Percentiles rank a stretch among this genome's conserved stretches.
phyloP scores from a whole-genome alignment of 2,329 filamentous ascomycete species.

The Colletotrichum graminicola region DNA sequence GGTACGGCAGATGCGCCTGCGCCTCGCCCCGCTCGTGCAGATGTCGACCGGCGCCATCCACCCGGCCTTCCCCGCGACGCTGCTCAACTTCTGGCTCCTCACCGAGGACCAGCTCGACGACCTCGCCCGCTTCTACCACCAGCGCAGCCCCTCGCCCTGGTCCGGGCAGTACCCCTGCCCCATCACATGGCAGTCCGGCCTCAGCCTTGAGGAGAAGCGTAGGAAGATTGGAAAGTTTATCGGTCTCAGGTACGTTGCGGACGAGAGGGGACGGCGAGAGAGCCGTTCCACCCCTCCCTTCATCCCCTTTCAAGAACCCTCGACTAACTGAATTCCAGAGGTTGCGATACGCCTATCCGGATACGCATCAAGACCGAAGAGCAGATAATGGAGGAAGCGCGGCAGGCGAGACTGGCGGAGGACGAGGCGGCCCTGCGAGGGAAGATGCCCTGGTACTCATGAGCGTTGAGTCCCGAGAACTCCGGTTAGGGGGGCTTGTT shows the following conservation, averaged over 20 bases:
- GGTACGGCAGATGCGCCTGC: slow-evolving; percentile 73
- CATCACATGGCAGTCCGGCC: slow-evolving; percentile 70
- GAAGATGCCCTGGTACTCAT: slow-evolving; percentile 57
- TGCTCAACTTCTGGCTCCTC: slow-evolving; percentile 80
- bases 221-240: slow-evolving; percentile 81
- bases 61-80: slow-evolving; percentile 72
- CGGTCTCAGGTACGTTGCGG: slow-evolving; percentile 70
- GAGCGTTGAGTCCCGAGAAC: not conserved
- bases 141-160: slow-evolving; percentile 69
- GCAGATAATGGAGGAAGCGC: slow-evolving; percentile 60
- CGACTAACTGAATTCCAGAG: slow-evolving; percentile 20
- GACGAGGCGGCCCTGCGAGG: slow-evolving; percentile 63
- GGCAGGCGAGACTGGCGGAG: slow-evolving; percentile 53
- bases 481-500: not conserved
- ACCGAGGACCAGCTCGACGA: slow-evolving; percentile 78
- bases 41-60: slow-evolving; percentile 72
- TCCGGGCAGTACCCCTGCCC: slow-evolving; percentile 74
- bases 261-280: slow-evolving; percentile 52
- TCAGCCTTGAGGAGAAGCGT: slow-evolving; percentile 75
- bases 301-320: slow-evolving; percentile 9
- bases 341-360: slow-evolving; percentile 41
- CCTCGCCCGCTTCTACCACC: slow-evolving; percentile 80
- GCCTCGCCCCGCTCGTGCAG: slow-evolving; percentile 75
- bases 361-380: slow-evolving; percentile 57
- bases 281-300: slow-evolving; percentile 48